Evolutionary conservation across 2,329 filamentous ascomycete genomes (phyloP), one percentile per base, ranked within the genome.

Genomic region (Penicillium janthinellum): DNA sequence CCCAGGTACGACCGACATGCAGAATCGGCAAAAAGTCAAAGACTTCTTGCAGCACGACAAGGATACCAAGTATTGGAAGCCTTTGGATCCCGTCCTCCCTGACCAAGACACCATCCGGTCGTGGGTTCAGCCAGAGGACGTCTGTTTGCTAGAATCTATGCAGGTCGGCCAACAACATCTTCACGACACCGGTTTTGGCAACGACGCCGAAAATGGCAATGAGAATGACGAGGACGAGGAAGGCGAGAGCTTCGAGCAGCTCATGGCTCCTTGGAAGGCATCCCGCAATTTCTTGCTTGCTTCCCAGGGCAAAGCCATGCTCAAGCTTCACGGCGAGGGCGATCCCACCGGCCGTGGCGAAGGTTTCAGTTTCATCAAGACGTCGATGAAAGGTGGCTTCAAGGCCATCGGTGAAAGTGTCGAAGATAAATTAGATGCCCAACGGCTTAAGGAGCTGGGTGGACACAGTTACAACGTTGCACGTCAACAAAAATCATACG

Each of bases 381-480:
- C 93, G 0, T 96, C 92, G 0, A 99, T 99, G 95, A 99, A 99
- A 77, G 95, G 95, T 62, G 95, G 95, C 0, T 99, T 97, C 76
- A 91, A 93, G 71, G 90, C 92, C 20, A 86, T 96, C 28, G 92
- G 92, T 20, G 92, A 96, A 74, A 93, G 91, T 70, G 91, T 93
- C 62, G 90, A 92, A 70, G 90, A 93, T 62, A 91, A 93, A 73
- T 87, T 95, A 64, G 91, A 93, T 72, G 90, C 90, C 15, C 94
- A 95, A 70, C 80, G 81, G 63, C 77, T 83, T 59, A 87, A 87
- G 64, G 85, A 88, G 58, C 81, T 84, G 64, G 92, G 92, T 57
- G 95, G 95, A 0, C 95, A 99, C 77, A 93, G 91, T 67, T 99
- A 99, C 80, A 99, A 99, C 65, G 95, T 99, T 61, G 95, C 94